These are phyloP conservation scores for Amborella trichopoda DNA, from an alignment of 164 flowering plant species.

Conservation along the genomic window DNA sequence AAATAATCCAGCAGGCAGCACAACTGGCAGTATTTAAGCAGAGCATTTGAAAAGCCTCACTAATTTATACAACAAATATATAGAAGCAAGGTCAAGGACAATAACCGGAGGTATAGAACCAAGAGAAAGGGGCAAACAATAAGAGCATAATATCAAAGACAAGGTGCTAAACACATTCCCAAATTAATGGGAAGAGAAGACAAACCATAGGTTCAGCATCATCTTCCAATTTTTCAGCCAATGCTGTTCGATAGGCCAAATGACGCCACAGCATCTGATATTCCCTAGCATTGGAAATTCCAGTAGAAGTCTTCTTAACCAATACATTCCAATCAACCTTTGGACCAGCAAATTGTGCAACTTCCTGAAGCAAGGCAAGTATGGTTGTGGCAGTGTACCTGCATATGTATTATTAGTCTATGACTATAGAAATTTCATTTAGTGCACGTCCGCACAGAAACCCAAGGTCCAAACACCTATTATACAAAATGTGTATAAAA, in stretches of 20 bases:
- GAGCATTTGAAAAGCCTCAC: too few relatives aligned
- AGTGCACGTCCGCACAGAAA: background rate
- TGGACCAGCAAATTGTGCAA: slow-evolving; percentile 31
- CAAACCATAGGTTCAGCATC: slow-evolving; percentile 54
- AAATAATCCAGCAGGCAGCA: too few relatives aligned
- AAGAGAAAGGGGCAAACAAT: too few relatives aligned
- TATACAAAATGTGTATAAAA: background rate
- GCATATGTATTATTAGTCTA: slow-evolving; percentile 1
- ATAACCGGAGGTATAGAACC: too few relatives aligned
- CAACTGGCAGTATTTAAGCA: too few relatives aligned
- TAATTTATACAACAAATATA: too few relatives aligned
- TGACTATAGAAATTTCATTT: too few relatives aligned
- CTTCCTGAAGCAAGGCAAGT: slow-evolving; percentile 64
- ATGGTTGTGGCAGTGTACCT: slow-evolving; percentile 62
- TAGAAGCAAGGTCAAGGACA: too few relatives aligned
- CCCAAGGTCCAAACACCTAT: background rate
- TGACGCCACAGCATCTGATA: slow-evolving; percentile 96
- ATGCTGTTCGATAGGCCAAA: slow-evolving; percentile 53
- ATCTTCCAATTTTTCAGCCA: slow-evolving; percentile 36
- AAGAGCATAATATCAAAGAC: too few relatives aligned
- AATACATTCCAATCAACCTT: slow-evolving; percentile 65
- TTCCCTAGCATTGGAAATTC: slow-evolving; percentile 69
- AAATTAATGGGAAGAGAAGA: too few relatives aligned
- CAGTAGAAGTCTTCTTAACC: slow-evolving; percentile 65
- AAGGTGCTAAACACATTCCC: background rate